These are phyloP conservation scores for Fraxinus angustifolia DNA, from an alignment of 305 asterid species.

Conservation along the genomic window DNA sequence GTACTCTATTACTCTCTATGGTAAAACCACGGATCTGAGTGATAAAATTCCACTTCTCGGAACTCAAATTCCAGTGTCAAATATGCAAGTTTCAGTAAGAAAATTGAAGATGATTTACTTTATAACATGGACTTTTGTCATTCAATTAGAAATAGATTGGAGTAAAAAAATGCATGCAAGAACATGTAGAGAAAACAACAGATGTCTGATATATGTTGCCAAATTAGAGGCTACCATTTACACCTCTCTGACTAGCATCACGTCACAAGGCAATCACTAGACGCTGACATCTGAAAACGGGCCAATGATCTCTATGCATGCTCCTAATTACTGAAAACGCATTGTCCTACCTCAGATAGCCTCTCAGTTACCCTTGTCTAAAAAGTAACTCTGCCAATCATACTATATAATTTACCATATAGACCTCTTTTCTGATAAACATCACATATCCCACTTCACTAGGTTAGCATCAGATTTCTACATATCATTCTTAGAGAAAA, in stretches of 20 bases:
- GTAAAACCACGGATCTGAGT: neutral
- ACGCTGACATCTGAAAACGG: constrained; percentile 18
- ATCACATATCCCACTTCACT: neutral
- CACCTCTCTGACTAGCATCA: constrained; percentile 11
- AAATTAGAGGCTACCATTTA: neutral
- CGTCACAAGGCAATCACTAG: neutral
- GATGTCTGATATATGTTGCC: neutral
- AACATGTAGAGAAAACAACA: constrained; percentile 8
- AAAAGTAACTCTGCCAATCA: constrained; percentile 17
- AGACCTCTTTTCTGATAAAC: constrained; percentile 11
- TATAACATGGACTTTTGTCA: constrained; percentile 9
- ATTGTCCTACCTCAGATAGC: constrained; percentile 11
- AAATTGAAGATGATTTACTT: neutral
- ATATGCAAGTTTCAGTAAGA: neutral
- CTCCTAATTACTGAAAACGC: constrained; percentile 10
- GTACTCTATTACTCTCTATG: neutral
- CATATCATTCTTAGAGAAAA: neutral
- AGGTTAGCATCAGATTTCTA: neutral
- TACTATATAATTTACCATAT: neutral
- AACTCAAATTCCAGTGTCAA: neutral
- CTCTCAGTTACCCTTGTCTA: constrained; percentile 11
- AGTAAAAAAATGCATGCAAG: constrained; percentile 7
- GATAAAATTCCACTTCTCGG: neutral
- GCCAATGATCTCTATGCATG: constrained; percentile 8
- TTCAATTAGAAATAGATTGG: neutral